Evolutionary conservation across 129 eudicot species (phyloP), one percentile per base, ranked within the genome.

Genomic region (Flaveria linearis): DNA sequence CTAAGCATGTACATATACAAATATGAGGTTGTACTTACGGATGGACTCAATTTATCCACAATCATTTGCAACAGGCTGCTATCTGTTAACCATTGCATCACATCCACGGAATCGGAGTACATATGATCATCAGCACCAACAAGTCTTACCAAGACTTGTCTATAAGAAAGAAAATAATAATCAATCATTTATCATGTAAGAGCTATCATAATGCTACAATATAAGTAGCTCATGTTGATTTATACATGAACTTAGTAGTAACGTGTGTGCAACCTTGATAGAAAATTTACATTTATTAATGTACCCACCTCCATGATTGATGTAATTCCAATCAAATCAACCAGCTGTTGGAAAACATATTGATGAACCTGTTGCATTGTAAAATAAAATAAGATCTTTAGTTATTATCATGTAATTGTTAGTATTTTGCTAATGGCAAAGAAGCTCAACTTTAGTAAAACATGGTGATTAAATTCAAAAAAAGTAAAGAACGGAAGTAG

Each of bases 281-380:
- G 49, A 18, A 72, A 2, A 8, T 1, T 45, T 50, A 43, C 75
- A 26, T 28, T 26, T 63, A 30, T 23, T 28, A 43, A 30, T 63
- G 14, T 63, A 28, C 69, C 73, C 67, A 90, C 98, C 98, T 92
- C 98, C 98, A 92, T 92, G 70, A 92, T 90, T 42, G 98, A 92
- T 70, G 98, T 92, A 81, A 92, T 83, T 74, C 98, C 98, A 70
- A 92, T 92, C 82, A 92, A 88, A 85, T 92, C 96, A 75, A 92
- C 98, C 73, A 92, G 85, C 78, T 88, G 88, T 28, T 74, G 83
- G 69, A 92, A 90, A 86, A 92, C 92, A 86, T 88, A 72, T 50
- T 85, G 96, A 78, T 88, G 96, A 6, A 83, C 89, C 98, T 90
- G 87, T 78, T 63, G 42, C 46, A 23, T 15, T 63, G 69, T 14